Evolutionary conservation across 441 rosid genomes (phyloP).

Genomic region (Eutrema salsugineum): DNA sequence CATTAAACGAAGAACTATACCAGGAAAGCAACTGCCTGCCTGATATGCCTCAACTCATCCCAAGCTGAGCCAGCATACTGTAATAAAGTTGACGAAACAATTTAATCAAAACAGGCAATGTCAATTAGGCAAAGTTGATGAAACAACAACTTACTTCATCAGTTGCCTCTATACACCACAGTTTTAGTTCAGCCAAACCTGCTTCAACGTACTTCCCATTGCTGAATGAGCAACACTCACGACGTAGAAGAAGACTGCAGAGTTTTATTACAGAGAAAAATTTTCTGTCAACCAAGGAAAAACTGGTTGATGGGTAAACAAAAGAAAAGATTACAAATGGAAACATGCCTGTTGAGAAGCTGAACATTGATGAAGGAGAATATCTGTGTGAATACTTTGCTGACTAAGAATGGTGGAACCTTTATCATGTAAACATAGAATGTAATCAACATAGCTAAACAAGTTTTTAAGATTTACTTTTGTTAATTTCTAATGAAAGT

Average conservation of each 20-base stretch:
- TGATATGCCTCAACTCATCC: constrained; percentile 97
- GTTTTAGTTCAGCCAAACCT: constrained; percentile 80
- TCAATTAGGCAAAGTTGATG: constrained; percentile 9
- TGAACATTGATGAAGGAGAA: constrained; percentile 97
- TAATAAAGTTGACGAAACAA: constrained; percentile 2
- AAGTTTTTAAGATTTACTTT: not conserved
- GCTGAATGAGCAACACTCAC: constrained; percentile 93
- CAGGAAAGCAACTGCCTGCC: constrained; percentile 98
- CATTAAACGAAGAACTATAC: constrained; percentile 37
- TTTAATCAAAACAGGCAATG: constrained; percentile 15
- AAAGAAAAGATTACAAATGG: not conserved
- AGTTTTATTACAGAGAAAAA: constrained; percentile 1
- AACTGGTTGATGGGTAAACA: not conserved
- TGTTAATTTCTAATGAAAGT: not conserved
- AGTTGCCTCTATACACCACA: constrained; percentile 70
- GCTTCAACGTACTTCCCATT: constrained; percentile 83
- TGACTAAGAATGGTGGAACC: constrained; percentile 90
- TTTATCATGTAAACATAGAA: constrained; percentile 34
- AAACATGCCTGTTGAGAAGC: constrained; percentile 80
- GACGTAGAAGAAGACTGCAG: constrained; percentile 93
- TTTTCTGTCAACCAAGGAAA: not conserved
- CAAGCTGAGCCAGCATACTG: constrained; percentile 95
- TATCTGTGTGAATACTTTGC: constrained; percentile 90
- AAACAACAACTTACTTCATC: too few relatives aligned
- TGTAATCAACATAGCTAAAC: constrained; percentile 2